Percentiles rank a stretch among this genome's conserved stretches.
Conservation (phyloP, 2,329 filamentous ascomycete genomes). For the Zasmidium angulare region DNA sequence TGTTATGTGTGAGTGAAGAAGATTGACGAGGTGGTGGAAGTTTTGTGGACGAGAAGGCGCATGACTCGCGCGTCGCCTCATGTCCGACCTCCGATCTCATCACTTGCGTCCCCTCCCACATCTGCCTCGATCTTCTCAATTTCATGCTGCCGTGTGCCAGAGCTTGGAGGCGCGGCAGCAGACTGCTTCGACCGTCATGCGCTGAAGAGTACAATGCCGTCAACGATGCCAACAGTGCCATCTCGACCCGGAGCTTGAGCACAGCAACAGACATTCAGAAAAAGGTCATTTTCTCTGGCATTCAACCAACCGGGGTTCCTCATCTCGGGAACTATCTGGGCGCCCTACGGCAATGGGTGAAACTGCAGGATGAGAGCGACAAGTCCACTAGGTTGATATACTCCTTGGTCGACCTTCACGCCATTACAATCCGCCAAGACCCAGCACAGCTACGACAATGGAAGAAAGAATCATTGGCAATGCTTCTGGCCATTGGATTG, state of each 20-base stretch:
- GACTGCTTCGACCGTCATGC: neutral
- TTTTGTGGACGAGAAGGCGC: neutral
- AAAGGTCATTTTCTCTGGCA: slow-evolving; percentile 82
- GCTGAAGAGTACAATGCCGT: neutral
- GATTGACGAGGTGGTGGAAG: neutral
- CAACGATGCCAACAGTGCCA: neutral
- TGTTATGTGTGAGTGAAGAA: neutral
- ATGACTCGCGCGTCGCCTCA: neutral
- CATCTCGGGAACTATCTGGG: slow-evolving; percentile 96
- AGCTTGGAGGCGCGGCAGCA: slow-evolving; percentile 5
- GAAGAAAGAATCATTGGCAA: slow-evolving; percentile 74
- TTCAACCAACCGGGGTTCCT: slow-evolving; percentile 91
- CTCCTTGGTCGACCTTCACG: slow-evolving; percentile 90
- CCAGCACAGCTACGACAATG: slow-evolving; percentile 60
- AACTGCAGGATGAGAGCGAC: slow-evolving; percentile 66
- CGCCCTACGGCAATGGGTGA: slow-evolving; percentile 82
- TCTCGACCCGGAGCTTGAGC: slow-evolving; percentile 9
- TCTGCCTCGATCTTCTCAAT: neutral
- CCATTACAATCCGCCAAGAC: slow-evolving; percentile 77
- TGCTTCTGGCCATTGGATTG: slow-evolving; percentile 79
- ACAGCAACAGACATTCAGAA: slow-evolving; percentile 1
- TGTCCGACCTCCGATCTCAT: neutral
- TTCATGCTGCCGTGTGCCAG: slow-evolving; percentile 13
- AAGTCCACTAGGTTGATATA: slow-evolving; percentile 67
- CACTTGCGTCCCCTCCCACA: neutral